These are phyloP conservation scores for Brettanomyces nanus DNA, from an alignment of 805 yeast species.

Conservation along the genomic window DNA sequence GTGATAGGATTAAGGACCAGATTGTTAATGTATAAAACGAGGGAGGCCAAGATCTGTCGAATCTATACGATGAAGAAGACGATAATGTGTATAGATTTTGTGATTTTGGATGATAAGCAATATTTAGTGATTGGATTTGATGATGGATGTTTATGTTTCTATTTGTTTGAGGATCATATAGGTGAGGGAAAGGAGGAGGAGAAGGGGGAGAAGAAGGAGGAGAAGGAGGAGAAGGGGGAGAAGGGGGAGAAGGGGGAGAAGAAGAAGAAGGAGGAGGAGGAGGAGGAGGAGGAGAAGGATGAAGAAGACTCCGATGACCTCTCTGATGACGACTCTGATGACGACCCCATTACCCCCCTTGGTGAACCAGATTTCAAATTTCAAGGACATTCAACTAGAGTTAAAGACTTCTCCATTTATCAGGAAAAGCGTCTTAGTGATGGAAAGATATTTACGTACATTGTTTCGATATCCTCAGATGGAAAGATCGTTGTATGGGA, in stretches of 20 bases:
- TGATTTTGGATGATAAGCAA: conserved; percentile 38
- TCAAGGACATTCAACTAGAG: conserved; percentile 78
- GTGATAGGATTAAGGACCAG: conserved; percentile 66
- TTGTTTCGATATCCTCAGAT: conserved; percentile 85
- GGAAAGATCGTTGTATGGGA: conserved; percentile 94
- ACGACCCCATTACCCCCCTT: conserved; percentile 5
- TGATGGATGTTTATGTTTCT: conserved; percentile 63
- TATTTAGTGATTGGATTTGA: conserved; percentile 61
- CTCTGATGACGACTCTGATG: conserved; percentile 4
- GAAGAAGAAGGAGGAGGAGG: conserved; percentile 13
- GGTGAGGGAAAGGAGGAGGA: conserved; percentile 9
- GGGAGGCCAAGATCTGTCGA: conserved; percentile 43
- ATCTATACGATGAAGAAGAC: conserved; percentile 45
- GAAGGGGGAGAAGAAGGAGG: conserved; percentile 8
- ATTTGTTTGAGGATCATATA: conserved; percentile 30
- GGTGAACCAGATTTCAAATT: conserved; percentile 47
- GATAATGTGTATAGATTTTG: conserved; percentile 59
- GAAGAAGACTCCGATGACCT: conserved; percentile 25
- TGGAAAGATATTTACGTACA: conserved; percentile 31
- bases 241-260: conserved; percentile 16
- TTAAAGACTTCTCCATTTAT: conserved; percentile 65
- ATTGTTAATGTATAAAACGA: conserved; percentile 56
- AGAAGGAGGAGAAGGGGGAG: conserved; percentile 9
- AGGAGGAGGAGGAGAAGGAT: conserved; percentile 7
- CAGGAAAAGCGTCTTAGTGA: conserved; percentile 20